These are phyloP conservation scores for Claviceps pusilla DNA, from an alignment of 2,329 filamentous ascomycete genomes.

Conservation along the genomic window DNA sequence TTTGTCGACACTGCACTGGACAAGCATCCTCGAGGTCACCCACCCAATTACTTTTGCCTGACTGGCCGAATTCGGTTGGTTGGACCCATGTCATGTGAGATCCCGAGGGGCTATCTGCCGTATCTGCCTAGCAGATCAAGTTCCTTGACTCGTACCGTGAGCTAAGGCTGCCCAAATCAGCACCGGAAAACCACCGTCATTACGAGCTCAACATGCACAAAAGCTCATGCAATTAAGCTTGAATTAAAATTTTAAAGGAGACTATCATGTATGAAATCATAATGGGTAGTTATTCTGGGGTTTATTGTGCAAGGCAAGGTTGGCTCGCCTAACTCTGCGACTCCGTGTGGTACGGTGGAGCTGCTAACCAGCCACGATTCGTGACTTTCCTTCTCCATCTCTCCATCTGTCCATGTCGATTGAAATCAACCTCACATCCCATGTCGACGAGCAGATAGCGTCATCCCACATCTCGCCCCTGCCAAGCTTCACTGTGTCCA, in stretches of 20 bases:
- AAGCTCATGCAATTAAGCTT: background rate
- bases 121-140: constrained; percentile 5
- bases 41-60: background rate
- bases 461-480: constrained; percentile 1
- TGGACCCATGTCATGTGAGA: background rate
- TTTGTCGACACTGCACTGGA: background rate
- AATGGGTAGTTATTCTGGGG: too few species aligned
- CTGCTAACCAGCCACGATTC: constrained; percentile 8
- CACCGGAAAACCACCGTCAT: background rate
- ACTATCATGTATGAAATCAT: background rate
- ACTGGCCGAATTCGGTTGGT: background rate
- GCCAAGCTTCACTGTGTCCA: background rate
- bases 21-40: background rate
- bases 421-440: constrained; percentile 1
- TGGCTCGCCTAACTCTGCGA: constrained; percentile 1
- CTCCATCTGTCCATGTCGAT: constrained; percentile 8
- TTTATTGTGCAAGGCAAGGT: background rate
- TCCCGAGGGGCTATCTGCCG: background rate
- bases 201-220: background rate
- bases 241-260: background rate
- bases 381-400: constrained; percentile 9
- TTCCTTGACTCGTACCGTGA: background rate
- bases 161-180: background rate
- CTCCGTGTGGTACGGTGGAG: background rate
- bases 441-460: background rate